Percentiles rank a stretch among this genome's conserved stretches.
Evolutionary conservation across 768 basidiomycete species (phyloP).

Genomic region (Psilocybe tampanensis): DNA sequence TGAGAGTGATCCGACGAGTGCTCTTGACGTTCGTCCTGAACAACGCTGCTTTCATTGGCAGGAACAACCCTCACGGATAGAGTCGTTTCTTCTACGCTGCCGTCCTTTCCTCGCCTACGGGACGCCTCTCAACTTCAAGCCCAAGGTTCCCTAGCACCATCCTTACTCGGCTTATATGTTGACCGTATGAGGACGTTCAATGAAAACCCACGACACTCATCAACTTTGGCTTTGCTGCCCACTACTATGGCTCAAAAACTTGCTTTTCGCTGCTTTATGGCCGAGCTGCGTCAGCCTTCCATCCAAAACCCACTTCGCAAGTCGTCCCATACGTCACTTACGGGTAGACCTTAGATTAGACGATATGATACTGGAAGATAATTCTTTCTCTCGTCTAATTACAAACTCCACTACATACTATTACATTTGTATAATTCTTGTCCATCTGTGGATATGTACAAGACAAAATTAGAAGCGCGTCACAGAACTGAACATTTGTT

Average conservation of each 20-base stretch:
- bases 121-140: not conserved
- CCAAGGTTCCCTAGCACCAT: not conserved
- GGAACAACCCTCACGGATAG: no score
- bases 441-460: not conserved
- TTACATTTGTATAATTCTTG: conserved; percentile 6
- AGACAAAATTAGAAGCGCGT: not conserved
- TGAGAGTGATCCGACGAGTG: no score
- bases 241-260: not conserved
- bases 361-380: not conserved
- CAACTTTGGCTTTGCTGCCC: not conserved
- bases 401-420: not conserved
- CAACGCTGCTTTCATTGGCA: no score
- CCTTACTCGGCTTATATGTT: not conserved
- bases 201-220: not conserved
- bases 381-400: not conserved
- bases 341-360: not conserved
- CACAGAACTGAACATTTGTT: not conserved
- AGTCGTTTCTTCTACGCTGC: not conserved
- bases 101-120: not conserved
- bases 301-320: no score
- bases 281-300: no score
- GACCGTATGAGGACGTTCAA: not conserved
- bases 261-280: no score
- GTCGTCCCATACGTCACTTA: no score
- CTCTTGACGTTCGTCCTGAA: no score